These are phyloP conservation scores for Closterium sp. DNA, from an alignment of 139 green algal genomes.

Conservation along the genomic window DNA sequence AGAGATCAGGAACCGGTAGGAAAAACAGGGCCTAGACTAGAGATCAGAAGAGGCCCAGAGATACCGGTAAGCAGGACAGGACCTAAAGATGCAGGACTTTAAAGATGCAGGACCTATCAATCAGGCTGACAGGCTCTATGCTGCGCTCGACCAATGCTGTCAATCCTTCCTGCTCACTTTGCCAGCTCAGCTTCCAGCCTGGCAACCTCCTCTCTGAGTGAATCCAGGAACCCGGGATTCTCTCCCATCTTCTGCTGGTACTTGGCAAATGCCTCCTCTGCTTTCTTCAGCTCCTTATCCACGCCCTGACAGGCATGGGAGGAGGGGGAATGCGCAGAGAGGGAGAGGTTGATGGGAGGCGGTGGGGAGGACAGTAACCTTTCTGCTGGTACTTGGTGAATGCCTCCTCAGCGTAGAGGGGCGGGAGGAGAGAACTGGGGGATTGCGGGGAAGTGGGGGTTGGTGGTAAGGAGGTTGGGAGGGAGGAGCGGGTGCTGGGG, in stretches of 20 bases:
- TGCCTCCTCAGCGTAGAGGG: too few relatives aligned
- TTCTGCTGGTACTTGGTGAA: too few relatives aligned
- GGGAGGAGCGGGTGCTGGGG: too few relatives aligned
- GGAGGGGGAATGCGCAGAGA: not conserved
- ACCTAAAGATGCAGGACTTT: too few relatives aligned
- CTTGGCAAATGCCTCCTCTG: constrained; percentile 5
- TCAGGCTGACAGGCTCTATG: too few relatives aligned
- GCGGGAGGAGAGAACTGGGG: too few relatives aligned
- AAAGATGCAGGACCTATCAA: too few relatives aligned
- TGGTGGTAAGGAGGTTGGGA: not conserved
- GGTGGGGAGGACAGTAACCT: too few relatives aligned
- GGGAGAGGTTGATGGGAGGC: not conserved
- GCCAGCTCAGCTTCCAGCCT: constrained; percentile 16
- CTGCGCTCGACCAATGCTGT: not conserved
- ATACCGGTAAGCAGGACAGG: too few relatives aligned
- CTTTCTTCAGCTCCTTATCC: constrained; percentile 47
- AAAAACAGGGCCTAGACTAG: too few relatives aligned
- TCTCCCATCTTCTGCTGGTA: constrained; percentile 32
- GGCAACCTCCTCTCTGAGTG: constrained; percentile 8
- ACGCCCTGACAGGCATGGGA: not conserved
- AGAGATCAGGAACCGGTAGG: too few relatives aligned
- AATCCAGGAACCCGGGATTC: constrained; percentile 32
- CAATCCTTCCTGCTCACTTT: not conserved
- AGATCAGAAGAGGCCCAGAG: too few relatives aligned
- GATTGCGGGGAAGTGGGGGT: not conserved